These are phyloP conservation scores for Colletotrichum ledebouriae DNA, from an alignment of 2,329 filamentous ascomycete species.

Conservation along the genomic window DNA sequence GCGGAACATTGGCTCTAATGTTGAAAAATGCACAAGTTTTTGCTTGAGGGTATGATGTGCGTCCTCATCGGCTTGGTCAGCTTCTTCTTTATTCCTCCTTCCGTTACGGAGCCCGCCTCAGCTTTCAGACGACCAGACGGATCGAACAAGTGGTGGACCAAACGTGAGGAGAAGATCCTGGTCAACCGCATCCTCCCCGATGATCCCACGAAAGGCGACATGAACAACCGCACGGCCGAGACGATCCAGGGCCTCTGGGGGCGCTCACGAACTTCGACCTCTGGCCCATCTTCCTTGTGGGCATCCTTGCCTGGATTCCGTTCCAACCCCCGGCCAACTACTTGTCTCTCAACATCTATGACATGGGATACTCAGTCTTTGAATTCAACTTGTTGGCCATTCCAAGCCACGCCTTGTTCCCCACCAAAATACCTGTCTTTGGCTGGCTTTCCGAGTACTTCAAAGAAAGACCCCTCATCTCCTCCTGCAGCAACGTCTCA, in stretches of 20 bases:
- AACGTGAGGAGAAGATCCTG: constrained; percentile 68
- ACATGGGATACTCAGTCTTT: constrained; percentile 55
- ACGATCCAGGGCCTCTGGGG: constrained; percentile 62
- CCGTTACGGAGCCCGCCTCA: constrained; percentile 11
- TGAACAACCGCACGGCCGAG: constrained; percentile 71
- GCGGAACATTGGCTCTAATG: background rate
- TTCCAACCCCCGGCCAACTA: constrained; percentile 44
- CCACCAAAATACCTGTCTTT: constrained; percentile 58
- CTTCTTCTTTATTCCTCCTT: constrained; percentile 49
- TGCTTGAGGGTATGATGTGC: constrained; percentile 51
- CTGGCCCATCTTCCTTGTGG: constrained; percentile 62
- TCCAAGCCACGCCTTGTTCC: constrained; percentile 42
- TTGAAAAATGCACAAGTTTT: constrained; percentile 42
- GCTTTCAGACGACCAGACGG: constrained; percentile 44
- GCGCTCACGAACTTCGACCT: constrained; percentile 64
- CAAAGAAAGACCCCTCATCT: constrained; percentile 63
- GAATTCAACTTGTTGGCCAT: constrained; percentile 57
- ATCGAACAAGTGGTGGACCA: constrained; percentile 61
- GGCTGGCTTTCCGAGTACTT: constrained; percentile 58
- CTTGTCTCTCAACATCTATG: constrained; percentile 44
- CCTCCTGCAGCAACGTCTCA: constrained; percentile 64
- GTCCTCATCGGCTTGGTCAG: constrained; percentile 57
- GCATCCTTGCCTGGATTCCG: constrained; percentile 56
- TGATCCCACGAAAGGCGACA: constrained; percentile 66
- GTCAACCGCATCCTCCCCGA: constrained; percentile 68